These are phyloP conservation scores for Polyplosphaeria fusca DNA, from an alignment of 495 filamentous ascomycete species.

Conservation along the genomic window DNA sequence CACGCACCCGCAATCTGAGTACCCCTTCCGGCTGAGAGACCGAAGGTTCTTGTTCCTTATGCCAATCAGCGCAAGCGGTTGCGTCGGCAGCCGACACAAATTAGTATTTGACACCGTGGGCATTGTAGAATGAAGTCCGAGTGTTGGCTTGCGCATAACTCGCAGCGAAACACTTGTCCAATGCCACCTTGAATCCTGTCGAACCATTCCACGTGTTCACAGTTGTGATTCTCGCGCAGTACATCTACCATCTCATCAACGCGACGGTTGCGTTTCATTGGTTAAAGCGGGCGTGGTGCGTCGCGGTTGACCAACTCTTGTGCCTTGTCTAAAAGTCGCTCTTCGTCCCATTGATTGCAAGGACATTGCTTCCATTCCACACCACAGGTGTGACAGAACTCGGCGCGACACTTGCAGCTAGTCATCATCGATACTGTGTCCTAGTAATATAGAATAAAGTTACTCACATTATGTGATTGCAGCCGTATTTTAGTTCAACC, in stretches of 20 bases:
- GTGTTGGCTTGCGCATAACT: background rate
- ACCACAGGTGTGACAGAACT: constrained; percentile 27
- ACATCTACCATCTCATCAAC: background rate
- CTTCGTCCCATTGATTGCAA: constrained; percentile 12
- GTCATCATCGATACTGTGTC: too few species aligned
- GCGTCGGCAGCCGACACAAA: background rate
- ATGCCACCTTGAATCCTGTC: background rate
- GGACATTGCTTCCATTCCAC: constrained; percentile 4
- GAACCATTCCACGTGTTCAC: background rate
- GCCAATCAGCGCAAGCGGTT: background rate
- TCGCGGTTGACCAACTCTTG: constrained; percentile 8
- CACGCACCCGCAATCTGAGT: too few species aligned
- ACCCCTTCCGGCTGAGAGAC: too few species aligned
- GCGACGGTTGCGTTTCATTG: background rate
- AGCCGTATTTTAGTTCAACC: constrained; percentile 11
- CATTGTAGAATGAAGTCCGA: background rate
- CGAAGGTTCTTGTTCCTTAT: too few species aligned
- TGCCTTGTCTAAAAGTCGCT: background rate
- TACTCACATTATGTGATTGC: constrained; percentile 27
- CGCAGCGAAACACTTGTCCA: background rate
- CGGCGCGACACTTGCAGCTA: constrained; percentile 14
- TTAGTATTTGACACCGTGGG: background rate
- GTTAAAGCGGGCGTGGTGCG: background rate
- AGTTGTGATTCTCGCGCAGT: background rate
- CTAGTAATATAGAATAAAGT: background rate